Base-by-base conservation (phyloP, 2,329 filamentous ascomycete genomes). In the Domatiomyces catenatus region DNA sequence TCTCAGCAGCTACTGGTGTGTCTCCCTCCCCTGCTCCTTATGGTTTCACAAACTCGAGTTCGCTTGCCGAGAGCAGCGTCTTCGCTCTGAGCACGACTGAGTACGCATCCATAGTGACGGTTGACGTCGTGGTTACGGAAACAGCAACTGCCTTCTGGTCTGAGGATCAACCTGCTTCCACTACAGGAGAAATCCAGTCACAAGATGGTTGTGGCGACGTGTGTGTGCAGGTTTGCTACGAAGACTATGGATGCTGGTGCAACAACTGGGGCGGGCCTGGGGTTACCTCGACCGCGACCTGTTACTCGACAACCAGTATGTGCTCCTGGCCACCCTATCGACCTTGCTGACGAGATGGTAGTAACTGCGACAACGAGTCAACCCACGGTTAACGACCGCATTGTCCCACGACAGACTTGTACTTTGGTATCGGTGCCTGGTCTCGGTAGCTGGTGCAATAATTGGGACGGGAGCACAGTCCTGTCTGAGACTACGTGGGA, bases 371-470 rank as follows among this genome's bases (percentile, higher is more conserved):
- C 32, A 39, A 2, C 32, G 10, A 39, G 5, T 15, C 10, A 39
- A 15, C 32, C 32, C 32, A 15, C 32, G 10, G 15, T 39, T 15
- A 39, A 8, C 10, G 49, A 39, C 17, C 47, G n/a, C 18, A n/a
- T 54, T 10, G 52, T 44, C 17, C 56, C 58, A 53, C 54, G 57
- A 58, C 57, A 59, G 52, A 59, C 57, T 8, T 60, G 58, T 43
- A 52, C 55, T 8, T 56, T 54, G 55, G 53, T 60, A 10, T 56
- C 48, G 54, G 58, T 55, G 8, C 52, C 53, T 10, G 54, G 59
- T n/a, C 42, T 53, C 46, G 57, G 53, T 8, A 51, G 52, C 5
- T 60, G 57, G 57, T 58, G 56, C 36, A 60, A 60, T 45, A 58
- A 58, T 42, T 60, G 57, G 57, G 53, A 52, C 48, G 58, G 58